Conservation (phyloP, 345 rosid genomes). For the Salix arbutifolia region DNA sequence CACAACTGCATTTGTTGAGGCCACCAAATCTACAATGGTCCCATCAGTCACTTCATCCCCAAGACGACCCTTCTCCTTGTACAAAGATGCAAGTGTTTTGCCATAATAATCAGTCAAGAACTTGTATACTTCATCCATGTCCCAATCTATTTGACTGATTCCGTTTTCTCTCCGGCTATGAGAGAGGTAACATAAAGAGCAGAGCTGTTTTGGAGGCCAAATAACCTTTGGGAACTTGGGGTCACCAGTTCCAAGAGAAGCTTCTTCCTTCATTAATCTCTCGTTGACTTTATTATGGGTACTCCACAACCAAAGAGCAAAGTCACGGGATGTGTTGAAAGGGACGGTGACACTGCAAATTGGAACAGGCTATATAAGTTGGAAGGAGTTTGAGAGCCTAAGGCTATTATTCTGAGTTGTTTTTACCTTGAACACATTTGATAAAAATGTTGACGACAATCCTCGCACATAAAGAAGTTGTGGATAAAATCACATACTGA, state of each 20-base stretch:
- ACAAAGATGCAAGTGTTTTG: conserved; percentile 50
- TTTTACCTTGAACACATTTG: conserved; percentile 85
- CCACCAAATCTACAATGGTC: conserved; percentile 52
- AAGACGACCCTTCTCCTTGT: conserved; percentile 48
- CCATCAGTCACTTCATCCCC: conserved; percentile 32
- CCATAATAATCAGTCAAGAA: conserved; percentile 72
- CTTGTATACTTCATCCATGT: conserved; percentile 67
- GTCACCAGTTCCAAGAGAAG: conserved; percentile 70
- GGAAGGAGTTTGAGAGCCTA: background rate
- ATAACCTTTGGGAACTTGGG: conserved; percentile 83
- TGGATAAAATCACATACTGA: conserved; percentile 79
- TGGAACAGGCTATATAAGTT: conserved; percentile 14
- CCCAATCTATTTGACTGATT: conserved; percentile 48
- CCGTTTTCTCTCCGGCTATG: conserved; percentile 16
- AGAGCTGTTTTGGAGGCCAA: conserved; percentile 94
- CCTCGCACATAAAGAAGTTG: conserved; percentile 89
- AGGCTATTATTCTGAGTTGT: background rate
- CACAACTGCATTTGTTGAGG: conserved; percentile 65
- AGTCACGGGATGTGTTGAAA: conserved; percentile 62
- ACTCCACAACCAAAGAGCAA: conserved; percentile 89
- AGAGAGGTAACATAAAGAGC: conserved; percentile 64
- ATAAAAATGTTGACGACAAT: conserved; percentile 89
- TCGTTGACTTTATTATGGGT: conserved; percentile 84
- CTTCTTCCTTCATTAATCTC: conserved; percentile 77
- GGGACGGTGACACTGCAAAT: conserved; percentile 61